A percentile compares a stretch with the other conserved stretches of the same genome.
Conservation (phyloP, 768 basidiomycete genomes). For the Pleurotus tuoliensis region DNA sequence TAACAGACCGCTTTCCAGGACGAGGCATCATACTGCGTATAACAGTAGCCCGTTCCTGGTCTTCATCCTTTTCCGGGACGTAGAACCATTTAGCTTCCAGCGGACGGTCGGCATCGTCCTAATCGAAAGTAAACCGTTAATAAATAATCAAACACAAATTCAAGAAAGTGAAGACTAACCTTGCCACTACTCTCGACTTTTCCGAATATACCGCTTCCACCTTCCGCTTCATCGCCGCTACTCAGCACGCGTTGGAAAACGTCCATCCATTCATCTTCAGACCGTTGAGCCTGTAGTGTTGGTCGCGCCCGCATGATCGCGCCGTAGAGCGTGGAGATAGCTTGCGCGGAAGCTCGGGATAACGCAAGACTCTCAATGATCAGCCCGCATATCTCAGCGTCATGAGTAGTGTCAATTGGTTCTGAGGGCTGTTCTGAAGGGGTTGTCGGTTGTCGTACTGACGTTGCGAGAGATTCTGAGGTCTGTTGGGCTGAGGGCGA, state of each 20-base stretch:
- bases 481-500: not conserved
- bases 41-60: conserved; percentile 64
- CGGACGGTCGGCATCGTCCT: conserved; percentile 47
- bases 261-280: conserved; percentile 44
- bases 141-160: too few species aligned
- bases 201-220: conserved; percentile 61
- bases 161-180: conserved; percentile 28
- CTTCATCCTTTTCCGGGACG: conserved; percentile 66
- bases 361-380: conserved; percentile 67
- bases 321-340: conserved; percentile 49
- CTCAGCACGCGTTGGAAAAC: conserved; percentile 50
- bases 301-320: conserved; percentile 52
- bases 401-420: conserved; percentile 17
- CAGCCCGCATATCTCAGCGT: conserved; percentile 56
- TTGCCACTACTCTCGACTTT: conserved; percentile 66
- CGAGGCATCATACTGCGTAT: conserved; percentile 74
- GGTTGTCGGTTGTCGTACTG: conserved; percentile 4
- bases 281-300: conserved; percentile 36
- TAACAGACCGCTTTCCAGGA: conserved; percentile 67
- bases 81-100: conserved; percentile 75
- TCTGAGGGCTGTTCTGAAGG: not conserved
- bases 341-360: conserved; percentile 66
- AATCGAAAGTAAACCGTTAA: conserved; percentile 2
- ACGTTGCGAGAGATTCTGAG: not conserved
- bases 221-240: conserved; percentile 32